Evolutionary conservation across 164 flowering plant genomes (phyloP), one percentile per base, ranked within the genome.

Genomic region (Kingdonia uniflora): DNA sequence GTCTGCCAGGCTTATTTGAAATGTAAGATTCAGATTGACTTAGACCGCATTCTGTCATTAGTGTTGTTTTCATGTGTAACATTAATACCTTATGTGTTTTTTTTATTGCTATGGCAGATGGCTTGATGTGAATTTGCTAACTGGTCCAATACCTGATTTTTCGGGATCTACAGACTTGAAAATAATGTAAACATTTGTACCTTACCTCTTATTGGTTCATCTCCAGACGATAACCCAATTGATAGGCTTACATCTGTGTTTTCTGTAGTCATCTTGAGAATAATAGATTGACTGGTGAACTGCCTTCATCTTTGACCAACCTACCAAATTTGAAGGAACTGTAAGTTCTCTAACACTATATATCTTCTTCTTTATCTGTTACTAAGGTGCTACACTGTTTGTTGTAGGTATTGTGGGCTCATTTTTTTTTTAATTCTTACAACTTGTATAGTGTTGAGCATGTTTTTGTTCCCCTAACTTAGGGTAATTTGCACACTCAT

Each of bases 91-190:
- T 13, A 41, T 44, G 23, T 56, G 11, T 17, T 14, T 57, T 20
- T 37, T 51, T 14, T 6, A 38, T 57, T 11, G 21, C 62, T 64
- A 13, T 64, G 74, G 62, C 77, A 94, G 99, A 58, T 80, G 92
- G 91, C 96, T 94, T 59, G 86, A 85, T 70, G 85, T 82, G 21
- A 94, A 94, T 67, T 77, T 80, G 40, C 66, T 94, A 56, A 74
- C 64, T 56, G 99, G 97, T 64, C 56, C 83, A 22, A 76, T 94
- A 67, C 96, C 99, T 53, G 99, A 94, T 76, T 89, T 89, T 61
- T 66, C 73, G 63, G 86, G 81, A 52, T 84, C 87, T 61, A 25
- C 60, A 19, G 63, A 74, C 69, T 72, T 94, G 73, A 60, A 65
- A 63, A 81, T 73, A 58, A 80, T 94, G 99, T 89, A 77, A 71